Evolutionary conservation across 176 grass and related monocot genomes (phyloP).

Genomic region (Triticum aestivum): DNA sequence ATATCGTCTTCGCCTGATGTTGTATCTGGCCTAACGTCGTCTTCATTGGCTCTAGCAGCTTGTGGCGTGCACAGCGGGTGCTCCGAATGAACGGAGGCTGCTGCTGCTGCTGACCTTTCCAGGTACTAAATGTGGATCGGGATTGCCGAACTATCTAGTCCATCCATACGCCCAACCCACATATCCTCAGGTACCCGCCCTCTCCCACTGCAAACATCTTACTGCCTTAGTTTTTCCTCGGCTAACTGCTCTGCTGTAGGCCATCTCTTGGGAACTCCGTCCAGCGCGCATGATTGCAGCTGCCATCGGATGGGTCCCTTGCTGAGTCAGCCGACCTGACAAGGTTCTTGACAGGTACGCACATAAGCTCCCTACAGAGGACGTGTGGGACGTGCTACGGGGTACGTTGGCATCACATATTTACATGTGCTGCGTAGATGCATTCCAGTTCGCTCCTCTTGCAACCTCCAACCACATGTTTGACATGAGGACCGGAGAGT

Average conservation of each 20-base stretch:
- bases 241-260: neutral
- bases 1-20: neutral
- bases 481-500: constrained; percentile 16
- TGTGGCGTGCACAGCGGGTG: neutral
- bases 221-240: no score
- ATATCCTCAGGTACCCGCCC: neutral
- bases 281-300: neutral
- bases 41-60: neutral
- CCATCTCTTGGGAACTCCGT: neutral
- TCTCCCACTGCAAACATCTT: neutral
- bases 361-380: neutral
- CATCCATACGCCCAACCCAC: neutral
- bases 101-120: neutral
- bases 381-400: neutral
- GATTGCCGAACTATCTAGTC: constrained; percentile 10
- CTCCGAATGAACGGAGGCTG: neutral
- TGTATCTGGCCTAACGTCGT: constrained; percentile 16
- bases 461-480: constrained; percentile 29
- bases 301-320: neutral
- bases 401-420: neutral
- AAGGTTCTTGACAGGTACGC: neutral
- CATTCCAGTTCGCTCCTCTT: neutral
- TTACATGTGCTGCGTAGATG: constrained; percentile 3
- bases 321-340: neutral
- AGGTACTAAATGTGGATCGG: constrained; percentile 25